Evolutionary conservation across 768 basidiomycete species (phyloP).

Genomic region (Obba rivulosa): DNA sequence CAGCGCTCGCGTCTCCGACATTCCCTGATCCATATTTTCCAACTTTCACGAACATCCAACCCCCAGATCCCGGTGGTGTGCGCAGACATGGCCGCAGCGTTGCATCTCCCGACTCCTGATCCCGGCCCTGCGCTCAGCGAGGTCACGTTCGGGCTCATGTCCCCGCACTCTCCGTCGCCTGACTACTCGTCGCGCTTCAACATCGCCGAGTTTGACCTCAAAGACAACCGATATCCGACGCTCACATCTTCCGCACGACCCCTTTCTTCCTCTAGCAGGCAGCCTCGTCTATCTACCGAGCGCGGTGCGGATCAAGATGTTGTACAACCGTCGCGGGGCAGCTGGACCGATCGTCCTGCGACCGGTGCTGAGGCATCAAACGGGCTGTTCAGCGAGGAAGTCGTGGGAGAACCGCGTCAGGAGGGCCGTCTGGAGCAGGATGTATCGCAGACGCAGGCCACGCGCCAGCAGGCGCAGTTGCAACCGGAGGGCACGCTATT

Average conservation of each 20-base stretch:
- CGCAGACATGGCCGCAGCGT: constrained; percentile 21
- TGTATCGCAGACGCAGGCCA: background rate
- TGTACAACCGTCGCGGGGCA: constrained; percentile 1
- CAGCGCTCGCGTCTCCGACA: constrained; percentile 6
- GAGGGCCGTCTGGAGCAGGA: constrained; percentile 4
- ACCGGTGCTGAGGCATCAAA: background rate
- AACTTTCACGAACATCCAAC: background rate
- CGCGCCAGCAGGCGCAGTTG: constrained; percentile 12
- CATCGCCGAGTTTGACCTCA: constrained; percentile 56
- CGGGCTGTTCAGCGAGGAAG: constrained; percentile 19
- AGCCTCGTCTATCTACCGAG: background rate
- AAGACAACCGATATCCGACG: constrained; percentile 55
- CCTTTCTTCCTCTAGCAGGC: constrained; percentile 1
- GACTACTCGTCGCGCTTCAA: constrained; percentile 49
- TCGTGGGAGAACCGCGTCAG: constrained; percentile 17
- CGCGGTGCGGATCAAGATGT: background rate
- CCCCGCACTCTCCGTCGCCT: constrained; percentile 30
- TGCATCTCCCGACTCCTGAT: constrained; percentile 14
- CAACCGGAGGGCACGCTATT: constrained; percentile 10
- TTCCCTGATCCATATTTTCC: background rate
- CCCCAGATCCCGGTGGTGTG: background rate
- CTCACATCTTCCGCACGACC: constrained; percentile 18
- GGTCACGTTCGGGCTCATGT: constrained; percentile 16
- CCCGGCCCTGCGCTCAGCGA: constrained; percentile 13
- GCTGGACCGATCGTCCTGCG: constrained; percentile 12